phyloP scores from a whole-genome alignment of 495 filamentous ascomycete species.

The Hypoxylon lenormandii region DNA sequence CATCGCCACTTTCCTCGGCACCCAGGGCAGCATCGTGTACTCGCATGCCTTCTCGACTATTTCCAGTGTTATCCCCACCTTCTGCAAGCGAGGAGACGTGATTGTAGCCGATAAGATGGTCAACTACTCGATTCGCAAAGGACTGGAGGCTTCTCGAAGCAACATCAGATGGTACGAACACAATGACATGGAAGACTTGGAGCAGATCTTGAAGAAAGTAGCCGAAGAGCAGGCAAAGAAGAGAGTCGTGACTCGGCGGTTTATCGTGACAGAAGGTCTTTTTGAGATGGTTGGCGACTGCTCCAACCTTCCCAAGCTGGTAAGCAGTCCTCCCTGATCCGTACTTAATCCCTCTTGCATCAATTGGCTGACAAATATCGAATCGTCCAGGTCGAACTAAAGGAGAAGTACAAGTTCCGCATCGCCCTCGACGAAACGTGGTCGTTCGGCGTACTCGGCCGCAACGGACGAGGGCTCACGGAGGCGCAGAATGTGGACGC shows the following conservation, averaged over 20 bases:
- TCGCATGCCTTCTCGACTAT: conserved; percentile 96
- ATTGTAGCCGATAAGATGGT: conserved; percentile 97
- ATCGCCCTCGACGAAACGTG: conserved; percentile 96
- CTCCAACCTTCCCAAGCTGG: conserved; percentile 83
- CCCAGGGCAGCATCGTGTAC: conserved; percentile 89
- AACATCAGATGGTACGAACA: conserved; percentile 94
- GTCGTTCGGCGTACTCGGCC: conserved; percentile 92
- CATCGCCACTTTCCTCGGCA: conserved; percentile 87
- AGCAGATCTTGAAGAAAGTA: conserved; percentile 84
- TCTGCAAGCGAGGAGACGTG: conserved; percentile 96
- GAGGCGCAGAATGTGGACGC: conserved; percentile 97
- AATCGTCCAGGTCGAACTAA: conserved; percentile 77
- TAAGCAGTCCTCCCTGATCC: conserved; percentile 56
- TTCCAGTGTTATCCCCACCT: conserved; percentile 91
- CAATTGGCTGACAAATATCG: conserved; percentile 24
- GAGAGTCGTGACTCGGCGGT: conserved; percentile 89
- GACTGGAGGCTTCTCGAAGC: conserved; percentile 90
- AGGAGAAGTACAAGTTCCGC: conserved; percentile 95
- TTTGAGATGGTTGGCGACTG: conserved; percentile 92
- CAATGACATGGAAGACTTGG: conserved; percentile 93
- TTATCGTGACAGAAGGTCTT: conserved; percentile 95
- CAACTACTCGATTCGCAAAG: conserved; percentile 93
- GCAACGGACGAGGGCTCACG: conserved; percentile 89
- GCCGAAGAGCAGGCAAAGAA: conserved; percentile 82
- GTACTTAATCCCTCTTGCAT: not conserved